phyloP scores from a whole-genome alignment of 306 rosid genomes.

The Glycine latifolia region DNA sequence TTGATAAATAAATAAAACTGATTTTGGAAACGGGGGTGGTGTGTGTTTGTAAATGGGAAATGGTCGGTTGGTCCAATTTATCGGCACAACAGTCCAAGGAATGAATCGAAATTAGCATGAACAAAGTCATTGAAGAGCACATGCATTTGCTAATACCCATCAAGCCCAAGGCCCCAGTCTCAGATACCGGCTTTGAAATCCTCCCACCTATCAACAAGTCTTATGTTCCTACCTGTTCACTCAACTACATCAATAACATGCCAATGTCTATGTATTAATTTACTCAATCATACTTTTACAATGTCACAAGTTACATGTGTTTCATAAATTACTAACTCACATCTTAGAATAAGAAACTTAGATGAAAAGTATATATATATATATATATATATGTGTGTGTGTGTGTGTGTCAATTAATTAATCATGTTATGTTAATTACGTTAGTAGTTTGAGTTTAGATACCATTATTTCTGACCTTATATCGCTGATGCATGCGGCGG shows the following conservation, averaged over 20 bases:
- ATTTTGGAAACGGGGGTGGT: background rate
- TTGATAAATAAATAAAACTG: background rate
- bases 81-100: conserved; percentile 56
- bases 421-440: too few relatives aligned
- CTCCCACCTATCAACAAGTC: background rate
- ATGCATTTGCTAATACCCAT: conserved; percentile 40
- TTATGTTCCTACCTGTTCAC: conserved; percentile 35
- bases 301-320: background rate
- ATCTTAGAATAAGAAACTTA: background rate
- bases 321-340: background rate
- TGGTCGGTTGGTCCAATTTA: conserved; percentile 62
- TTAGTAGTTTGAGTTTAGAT: too few relatives aligned
- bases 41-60: conserved; percentile 33
- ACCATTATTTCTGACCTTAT: too few relatives aligned
- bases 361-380: background rate
- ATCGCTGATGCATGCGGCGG: too few relatives aligned
- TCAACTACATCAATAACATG: background rate
- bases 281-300: background rate
- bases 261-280: too few relatives aligned
- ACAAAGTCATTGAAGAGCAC: conserved; percentile 47
- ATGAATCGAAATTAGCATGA: conserved; percentile 25
- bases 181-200: background rate
- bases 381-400: too few relatives aligned
- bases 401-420: too few relatives aligned
- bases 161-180: conserved; percentile 42